Evolutionary conservation across 441 rosid species (phyloP).

Genomic region (Syzygium malaccense): DNA sequence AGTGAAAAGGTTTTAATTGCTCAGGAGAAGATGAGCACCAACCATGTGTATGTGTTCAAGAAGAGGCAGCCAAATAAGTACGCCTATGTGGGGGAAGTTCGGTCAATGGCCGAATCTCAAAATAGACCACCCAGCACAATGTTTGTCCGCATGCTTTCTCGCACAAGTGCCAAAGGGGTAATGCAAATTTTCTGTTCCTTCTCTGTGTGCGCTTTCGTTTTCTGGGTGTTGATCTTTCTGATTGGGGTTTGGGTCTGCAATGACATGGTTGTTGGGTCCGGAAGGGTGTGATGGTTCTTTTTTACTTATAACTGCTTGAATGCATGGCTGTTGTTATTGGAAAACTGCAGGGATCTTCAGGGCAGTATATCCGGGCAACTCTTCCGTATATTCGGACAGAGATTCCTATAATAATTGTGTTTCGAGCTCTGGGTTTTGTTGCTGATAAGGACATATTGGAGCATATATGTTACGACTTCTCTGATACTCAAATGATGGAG

Average conservation of each 20-base stretch:
- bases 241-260: background rate
- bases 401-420: constrained; percentile 94
- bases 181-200: background rate
- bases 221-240: background rate
- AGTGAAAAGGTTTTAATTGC: constrained; percentile 97
- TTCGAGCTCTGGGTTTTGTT: constrained; percentile 96
- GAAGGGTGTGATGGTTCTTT: background rate
- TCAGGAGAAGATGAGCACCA: constrained; percentile 99
- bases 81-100: constrained; percentile 85
- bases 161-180: constrained; percentile 94
- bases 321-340: background rate
- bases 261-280: background rate
- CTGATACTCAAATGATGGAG: constrained; percentile 97
- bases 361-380: constrained; percentile 88
- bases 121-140: constrained; percentile 93
- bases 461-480: constrained; percentile 85
- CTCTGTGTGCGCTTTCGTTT: background rate
- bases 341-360: constrained; percentile 78
- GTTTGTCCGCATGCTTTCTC: constrained; percentile 97
- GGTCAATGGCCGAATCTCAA: constrained; percentile 93
- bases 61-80: constrained; percentile 96
- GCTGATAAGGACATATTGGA: constrained; percentile 93
- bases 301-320: background rate
- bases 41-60: constrained; percentile 91
- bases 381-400: constrained; percentile 94